These are phyloP conservation scores for Agrocybe pediades DNA, from an alignment of 768 basidiomycete species.

Conservation along the genomic window DNA sequence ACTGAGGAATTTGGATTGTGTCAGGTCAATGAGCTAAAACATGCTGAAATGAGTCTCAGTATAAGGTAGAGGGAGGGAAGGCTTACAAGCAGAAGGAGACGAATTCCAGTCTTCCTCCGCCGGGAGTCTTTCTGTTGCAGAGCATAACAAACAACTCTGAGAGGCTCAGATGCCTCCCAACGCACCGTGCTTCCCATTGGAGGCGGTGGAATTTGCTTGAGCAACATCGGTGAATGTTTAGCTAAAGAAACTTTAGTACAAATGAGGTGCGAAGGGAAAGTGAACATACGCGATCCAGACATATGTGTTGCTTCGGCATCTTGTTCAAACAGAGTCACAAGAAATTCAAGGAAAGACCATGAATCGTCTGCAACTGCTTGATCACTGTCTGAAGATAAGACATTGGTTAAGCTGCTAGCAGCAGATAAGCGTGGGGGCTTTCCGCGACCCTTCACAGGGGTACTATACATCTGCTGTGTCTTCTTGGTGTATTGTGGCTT, in stretches of 20 bases:
- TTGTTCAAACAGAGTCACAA: conserved; percentile 66
- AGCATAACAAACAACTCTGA: conserved; percentile 23
- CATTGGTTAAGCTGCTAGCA: conserved; percentile 12
- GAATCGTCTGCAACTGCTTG: conserved; percentile 58
- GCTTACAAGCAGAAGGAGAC: conserved; percentile 22
- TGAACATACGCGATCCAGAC: conserved; percentile 36
- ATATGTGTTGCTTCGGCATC: conserved; percentile 48
- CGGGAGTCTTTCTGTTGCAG: conserved; percentile 22
- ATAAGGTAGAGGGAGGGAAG: background rate
- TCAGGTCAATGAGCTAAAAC: conserved; percentile 14
- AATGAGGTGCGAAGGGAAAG: background rate
- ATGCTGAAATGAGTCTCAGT: background rate
- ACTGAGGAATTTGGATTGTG: conserved; percentile 14
- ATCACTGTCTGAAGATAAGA: conserved; percentile 4
- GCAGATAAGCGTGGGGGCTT: conserved; percentile 26
- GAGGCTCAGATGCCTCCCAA: conserved; percentile 47
- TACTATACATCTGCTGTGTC: conserved; percentile 23
- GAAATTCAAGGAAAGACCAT: conserved; percentile 75
- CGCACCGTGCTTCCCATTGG: conserved; percentile 46
- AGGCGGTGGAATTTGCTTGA: conserved; percentile 60
- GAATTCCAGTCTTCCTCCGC: conserved; percentile 10
- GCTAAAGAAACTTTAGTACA: conserved; percentile 5
- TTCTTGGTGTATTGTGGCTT: conserved; percentile 52
- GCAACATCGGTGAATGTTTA: conserved; percentile 51
- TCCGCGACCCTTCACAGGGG: conserved; percentile 33